Base-by-base conservation (phyloP, 78 protist species). In the Pelomyxa schiedti region DNA sequence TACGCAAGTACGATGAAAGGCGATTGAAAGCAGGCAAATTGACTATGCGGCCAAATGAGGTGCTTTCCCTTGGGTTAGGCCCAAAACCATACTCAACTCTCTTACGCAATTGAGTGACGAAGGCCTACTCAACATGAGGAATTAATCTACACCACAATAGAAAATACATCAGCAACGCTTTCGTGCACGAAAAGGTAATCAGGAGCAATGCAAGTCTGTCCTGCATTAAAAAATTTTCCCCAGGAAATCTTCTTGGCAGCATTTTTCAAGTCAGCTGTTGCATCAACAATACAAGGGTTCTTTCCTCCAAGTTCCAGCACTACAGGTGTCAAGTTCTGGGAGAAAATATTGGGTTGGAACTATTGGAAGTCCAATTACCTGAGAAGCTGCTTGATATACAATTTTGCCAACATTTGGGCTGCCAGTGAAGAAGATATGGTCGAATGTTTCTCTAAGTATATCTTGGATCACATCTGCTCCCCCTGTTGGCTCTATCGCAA, bases 261-360 rank as follows among this genome's bases (percentile, higher is more conserved):
- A 9, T 67, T 5, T 7, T 28, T 70, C 8, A 93, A 1, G 40
- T 89, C 86, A n/a, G 42, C 22, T 37, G 74, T 65, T 24, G 66
- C 29, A 53, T 89, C 93, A n/a, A 95, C 79, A 37, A 93, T 76
- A 24, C 58, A 40, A 3, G 98, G 97, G n/a, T 72, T 63, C 72
- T 94, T 91, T 2, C 98, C 98, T 32, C 98, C 98, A 26, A 93
- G 77, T 70, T 95, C 97, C 26, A 95, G 81, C n/a, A 89, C 73
- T 30, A 84, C 87, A 9, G 97, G 95, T 8, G 95, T 88, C 41
- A 94, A 73, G 78, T 53, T 74, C 53, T 63, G 68, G n/a, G n/a
- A n/a, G n/a, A n/a, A 52, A 24, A n/a, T 52, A 52, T 52, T 52
- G 24, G 24, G 24, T 52, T 52, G 24, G 24, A n/a, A n/a, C 24